Conservation (phyloP, 1,284 basidiomycete genomes). For the Xerocomus tenax region DNA sequence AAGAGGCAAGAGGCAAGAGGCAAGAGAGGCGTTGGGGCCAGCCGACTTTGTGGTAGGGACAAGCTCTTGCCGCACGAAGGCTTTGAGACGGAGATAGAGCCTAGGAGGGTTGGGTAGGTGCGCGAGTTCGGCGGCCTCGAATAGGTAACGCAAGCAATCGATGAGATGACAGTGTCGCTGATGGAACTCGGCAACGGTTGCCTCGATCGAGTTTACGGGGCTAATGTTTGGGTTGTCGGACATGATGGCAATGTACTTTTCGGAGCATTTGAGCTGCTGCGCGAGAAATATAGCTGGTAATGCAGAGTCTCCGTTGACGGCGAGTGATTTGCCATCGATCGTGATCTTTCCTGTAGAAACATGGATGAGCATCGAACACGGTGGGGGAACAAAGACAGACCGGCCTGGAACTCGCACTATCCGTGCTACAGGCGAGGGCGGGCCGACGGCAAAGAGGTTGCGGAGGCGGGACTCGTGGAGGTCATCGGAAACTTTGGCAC, state of each 20-base stretch:
- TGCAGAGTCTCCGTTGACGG: slow-evolving; percentile 65
- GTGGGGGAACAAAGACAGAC: slow-evolving; percentile 34
- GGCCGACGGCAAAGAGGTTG: slow-evolving; percentile 56
- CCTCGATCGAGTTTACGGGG: slow-evolving; percentile 51
- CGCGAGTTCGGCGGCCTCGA: slow-evolving; percentile 39
- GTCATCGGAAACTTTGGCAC: slow-evolving; percentile 53
- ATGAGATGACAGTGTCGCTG: slow-evolving; percentile 57
- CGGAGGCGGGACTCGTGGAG: slow-evolving; percentile 56
- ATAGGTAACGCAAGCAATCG: slow-evolving; percentile 51
- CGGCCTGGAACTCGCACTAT: slow-evolving; percentile 54
- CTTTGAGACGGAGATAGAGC: slow-evolving; percentile 42
- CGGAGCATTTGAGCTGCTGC: slow-evolving; percentile 68
- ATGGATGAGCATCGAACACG: slow-evolving; percentile 9
- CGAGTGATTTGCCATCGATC: slow-evolving; percentile 52
- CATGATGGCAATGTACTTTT: slow-evolving; percentile 60
- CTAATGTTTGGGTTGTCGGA: slow-evolving; percentile 54
- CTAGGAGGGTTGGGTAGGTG: slow-evolving; percentile 36
- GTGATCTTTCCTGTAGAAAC: slow-evolving; percentile 47
- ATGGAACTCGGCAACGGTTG: slow-evolving; percentile 59
- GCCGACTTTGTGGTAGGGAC: slow-evolving; percentile 31
- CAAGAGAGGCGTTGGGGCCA: slow-evolving; percentile 37
- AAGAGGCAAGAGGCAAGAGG: slow-evolving; percentile 53
- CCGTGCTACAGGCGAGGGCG: slow-evolving; percentile 52
- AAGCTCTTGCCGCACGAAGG: slow-evolving; percentile 49
- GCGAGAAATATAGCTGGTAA: slow-evolving; percentile 68